Conservation (phyloP, 2,329 filamentous ascomycete species). For the Metarhizium album region DNA sequence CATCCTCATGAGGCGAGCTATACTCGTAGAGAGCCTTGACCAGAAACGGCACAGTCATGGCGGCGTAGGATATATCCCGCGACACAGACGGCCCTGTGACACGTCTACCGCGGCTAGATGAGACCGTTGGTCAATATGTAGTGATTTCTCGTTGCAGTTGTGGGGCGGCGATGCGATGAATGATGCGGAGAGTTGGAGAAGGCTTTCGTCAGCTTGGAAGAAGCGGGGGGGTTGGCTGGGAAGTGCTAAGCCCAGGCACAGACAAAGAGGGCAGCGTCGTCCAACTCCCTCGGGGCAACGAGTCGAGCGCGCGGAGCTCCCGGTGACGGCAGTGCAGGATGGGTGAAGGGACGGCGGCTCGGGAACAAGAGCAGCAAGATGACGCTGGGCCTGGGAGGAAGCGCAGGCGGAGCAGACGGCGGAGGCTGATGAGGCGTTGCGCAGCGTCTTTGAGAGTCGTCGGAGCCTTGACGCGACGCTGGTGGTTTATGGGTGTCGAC, state of each 20-base stretch:
- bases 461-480: neutral
- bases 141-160: neutral
- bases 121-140: conserved; percentile 3
- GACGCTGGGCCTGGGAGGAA: conserved; percentile 2
- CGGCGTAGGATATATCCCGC: conserved; percentile 17
- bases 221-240: conserved; percentile 7
- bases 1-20: conserved; percentile 83
- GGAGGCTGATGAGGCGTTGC: neutral
- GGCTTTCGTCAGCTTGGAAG: conserved; percentile 9
- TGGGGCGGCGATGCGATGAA: conserved; percentile 3
- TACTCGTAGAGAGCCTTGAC: conserved; percentile 97
- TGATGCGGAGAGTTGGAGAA: conserved; percentile 2
- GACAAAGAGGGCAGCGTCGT: neutral
- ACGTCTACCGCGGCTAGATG: conserved; percentile 7
- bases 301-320: neutral
- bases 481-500: conserved; percentile 2
- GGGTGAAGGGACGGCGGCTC: neutral
- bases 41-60: conserved; percentile 73
- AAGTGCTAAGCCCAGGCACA: neutral
- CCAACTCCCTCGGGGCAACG: neutral
- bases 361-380: neutral
- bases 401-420: neutral
- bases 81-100: conserved; percentile 7
- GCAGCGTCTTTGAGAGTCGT: neutral
- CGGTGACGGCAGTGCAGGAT: neutral